Evolutionary conservation across 345 rosid genomes (phyloP), one percentile per base, ranked within the genome.

Genomic region (Gossypium ekmanianum): DNA sequence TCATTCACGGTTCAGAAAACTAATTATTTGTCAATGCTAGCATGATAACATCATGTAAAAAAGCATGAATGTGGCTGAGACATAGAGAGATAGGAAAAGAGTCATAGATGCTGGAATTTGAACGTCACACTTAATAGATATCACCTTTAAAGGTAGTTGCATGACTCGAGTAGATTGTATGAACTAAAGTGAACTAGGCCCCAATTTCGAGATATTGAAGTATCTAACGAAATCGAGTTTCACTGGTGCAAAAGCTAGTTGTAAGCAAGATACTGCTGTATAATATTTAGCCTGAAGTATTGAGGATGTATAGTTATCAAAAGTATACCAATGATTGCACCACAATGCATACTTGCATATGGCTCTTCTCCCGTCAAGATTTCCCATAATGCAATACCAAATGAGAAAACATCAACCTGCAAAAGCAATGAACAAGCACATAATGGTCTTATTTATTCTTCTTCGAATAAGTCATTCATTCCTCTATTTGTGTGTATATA

Each of bases 391-490:
- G 82, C 85, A 13, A 94, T 85, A 52, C 98, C 98, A 83, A 92
- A 92, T 29, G 98, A 94, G 84, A 83, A 94, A 51, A 94, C 90
- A 84, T 94, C 97, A n/a, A 94, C 98, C 98, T 94, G 81, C 65
- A 70, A n/a, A 71, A 10, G 54, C 61, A 71, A 55, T 55, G 8
- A 44, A 41, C 27, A 10, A 43, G 12, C 43, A 57, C 71, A 63
- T 43, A 51, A 45, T 50, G 24, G 17, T 45, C 20, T 43, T 22
- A 10, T 52, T 74, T 18, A 2, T 56, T 56, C 22, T 18, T 47
- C 62, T 71, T 47, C 20, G 2, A 50, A 2, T 44, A 7, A 50
- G 14, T 51, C 26, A 1, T 68, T 26, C 72, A 14, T 68, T 47
- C 55, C 11, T 47, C 55, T 12, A 22, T 67, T 56, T 7, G 9